Base-by-base conservation (phyloP, 169 alveolate species). In the Babesia bigemina region DNA sequence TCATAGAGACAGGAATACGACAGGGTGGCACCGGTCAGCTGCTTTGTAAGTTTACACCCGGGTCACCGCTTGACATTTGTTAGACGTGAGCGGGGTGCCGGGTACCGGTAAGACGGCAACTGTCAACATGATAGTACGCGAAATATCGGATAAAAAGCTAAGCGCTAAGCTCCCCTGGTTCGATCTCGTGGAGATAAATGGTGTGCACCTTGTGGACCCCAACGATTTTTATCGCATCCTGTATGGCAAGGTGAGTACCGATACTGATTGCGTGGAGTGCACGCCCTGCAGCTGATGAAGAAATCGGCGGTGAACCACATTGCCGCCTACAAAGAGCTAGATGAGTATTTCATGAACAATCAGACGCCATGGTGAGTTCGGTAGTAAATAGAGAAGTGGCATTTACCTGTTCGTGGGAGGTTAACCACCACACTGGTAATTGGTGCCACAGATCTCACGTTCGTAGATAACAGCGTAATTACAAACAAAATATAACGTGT, bases 91-190 rank as follows among this genome's bases (percentile, higher is more conserved):
- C 65, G 95, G 95, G 14, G 90, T 91, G 70, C 95, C 95, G 19
- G 95, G 95, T 16, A 91, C 95, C 10, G 95, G 95, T 0, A 91
- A 91, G 74, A 90, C 95, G 42, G 93, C 87, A 33, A 91, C 95
- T 0, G 93, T 91, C 16, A 83, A 83, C 52, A 86, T 88, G 91
- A 87, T 86, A 9, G 79, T 87, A 9, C 82, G 56, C 26, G 82
- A 63, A 47, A 44, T 83, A 10, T 33, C 57, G 21, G 60, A 55
- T 2, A 73, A 74, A 48, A 74, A 73, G 57, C 7, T 66, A 11
- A 55, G 44, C 48, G 90, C 75, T 22, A 70, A 73, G 52, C 47
- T 90, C 26, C 94, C 94, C 12, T 59, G 89, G 76, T 90, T 90
- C 50, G 86, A 90, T 49, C 86, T 90, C 12, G 71, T 76, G 14